Conservation (phyloP, 306 rosid species). For the Alnus glutinosa region DNA sequence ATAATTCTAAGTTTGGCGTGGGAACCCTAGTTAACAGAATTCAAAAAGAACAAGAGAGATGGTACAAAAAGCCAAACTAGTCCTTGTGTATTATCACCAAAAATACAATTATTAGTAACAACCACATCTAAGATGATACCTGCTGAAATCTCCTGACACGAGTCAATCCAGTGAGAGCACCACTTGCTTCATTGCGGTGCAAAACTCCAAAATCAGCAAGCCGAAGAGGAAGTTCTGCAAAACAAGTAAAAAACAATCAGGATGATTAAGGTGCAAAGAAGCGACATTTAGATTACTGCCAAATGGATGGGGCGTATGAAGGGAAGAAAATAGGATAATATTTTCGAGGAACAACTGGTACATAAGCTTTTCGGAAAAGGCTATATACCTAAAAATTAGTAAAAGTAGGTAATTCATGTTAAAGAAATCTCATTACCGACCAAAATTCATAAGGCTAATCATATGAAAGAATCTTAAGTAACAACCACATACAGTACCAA, state of each 20-base stretch:
- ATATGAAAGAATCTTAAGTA: background rate
- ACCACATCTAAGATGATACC: slow-evolving; percentile 43
- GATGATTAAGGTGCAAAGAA: background rate
- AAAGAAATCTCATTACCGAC: background rate
- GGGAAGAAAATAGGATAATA: background rate
- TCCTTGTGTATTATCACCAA: background rate
- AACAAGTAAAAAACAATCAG: slow-evolving; percentile 17
- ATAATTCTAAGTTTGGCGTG: background rate
- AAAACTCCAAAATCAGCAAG: slow-evolving; percentile 96
- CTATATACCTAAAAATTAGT: background rate
- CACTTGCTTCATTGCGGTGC: slow-evolving; percentile 99
- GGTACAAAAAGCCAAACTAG: background rate
- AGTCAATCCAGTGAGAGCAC: slow-evolving; percentile 94
- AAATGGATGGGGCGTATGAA: background rate
- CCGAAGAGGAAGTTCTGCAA: slow-evolving; percentile 93
- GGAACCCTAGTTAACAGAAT: background rate
- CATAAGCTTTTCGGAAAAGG: background rate
- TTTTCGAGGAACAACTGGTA: background rate
- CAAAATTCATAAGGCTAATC: background rate
- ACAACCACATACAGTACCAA: background rate
- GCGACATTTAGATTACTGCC: background rate
- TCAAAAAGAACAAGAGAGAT: background rate
- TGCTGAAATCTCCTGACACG: slow-evolving; percentile 98
- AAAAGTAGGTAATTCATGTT: background rate
- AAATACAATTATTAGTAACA: background rate